Conservation (phyloP, 805 yeast species). For the Kurtzmaniella cleridarum region DNA sequence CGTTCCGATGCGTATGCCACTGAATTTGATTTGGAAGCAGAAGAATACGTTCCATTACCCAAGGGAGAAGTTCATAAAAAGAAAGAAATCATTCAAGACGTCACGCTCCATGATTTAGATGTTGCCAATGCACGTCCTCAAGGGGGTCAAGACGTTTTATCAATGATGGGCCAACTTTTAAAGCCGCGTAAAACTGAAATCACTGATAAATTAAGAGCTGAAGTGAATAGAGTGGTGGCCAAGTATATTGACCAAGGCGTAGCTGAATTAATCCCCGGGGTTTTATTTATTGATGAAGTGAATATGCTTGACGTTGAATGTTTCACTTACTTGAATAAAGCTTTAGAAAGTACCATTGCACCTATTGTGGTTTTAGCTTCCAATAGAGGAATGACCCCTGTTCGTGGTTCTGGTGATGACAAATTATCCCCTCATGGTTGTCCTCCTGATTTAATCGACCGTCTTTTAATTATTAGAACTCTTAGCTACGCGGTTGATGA, state of each 20-base stretch:
- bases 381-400: slow-evolving; percentile 87
- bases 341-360: slow-evolving; percentile 85
- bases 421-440: slow-evolving; percentile 90
- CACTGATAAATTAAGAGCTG: slow-evolving; percentile 89
- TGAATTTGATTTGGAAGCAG: slow-evolving; percentile 96
- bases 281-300: slow-evolving; percentile 94
- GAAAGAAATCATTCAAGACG: slow-evolving; percentile 97
- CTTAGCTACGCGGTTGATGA: slow-evolving; percentile 83
- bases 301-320: slow-evolving; percentile 98
- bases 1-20: slow-evolving; percentile 98
- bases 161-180: slow-evolving; percentile 95
- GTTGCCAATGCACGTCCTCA: slow-evolving; percentile 93
- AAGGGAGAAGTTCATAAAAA: slow-evolving; percentile 98
- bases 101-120: slow-evolving; percentile 92
- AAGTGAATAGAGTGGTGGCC: slow-evolving; percentile 92
- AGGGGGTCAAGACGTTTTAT: slow-evolving; percentile 94
- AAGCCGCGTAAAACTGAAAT: slow-evolving; percentile 96
- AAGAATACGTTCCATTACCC: slow-evolving; percentile 97
- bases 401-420: slow-evolving; percentile 84
- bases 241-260: slow-evolving; percentile 97
- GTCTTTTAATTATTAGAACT: slow-evolving; percentile 88
- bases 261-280: slow-evolving; percentile 97
- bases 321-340: slow-evolving; percentile 90
- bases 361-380: slow-evolving; percentile 96
- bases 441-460: slow-evolving; percentile 90